phyloP scores from a whole-genome alignment of 202 grass and related monocot species.

The Digitaria exilis region DNA sequence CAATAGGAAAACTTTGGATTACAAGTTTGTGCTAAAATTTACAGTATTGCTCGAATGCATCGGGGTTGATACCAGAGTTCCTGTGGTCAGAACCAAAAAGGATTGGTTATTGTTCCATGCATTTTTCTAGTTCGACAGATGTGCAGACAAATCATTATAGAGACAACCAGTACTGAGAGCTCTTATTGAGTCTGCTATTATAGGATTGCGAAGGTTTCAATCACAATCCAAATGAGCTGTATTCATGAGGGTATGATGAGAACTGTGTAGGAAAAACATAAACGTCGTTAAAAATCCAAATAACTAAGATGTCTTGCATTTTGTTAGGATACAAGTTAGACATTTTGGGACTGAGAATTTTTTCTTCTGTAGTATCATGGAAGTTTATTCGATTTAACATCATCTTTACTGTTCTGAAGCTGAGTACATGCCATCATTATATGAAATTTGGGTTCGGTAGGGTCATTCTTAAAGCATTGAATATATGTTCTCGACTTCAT shows the following conservation, averaged over 20 bases:
- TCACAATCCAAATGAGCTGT: not conserved
- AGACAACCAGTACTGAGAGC: not conserved
- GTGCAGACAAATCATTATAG: too few species aligned
- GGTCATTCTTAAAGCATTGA: not conserved
- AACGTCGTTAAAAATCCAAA: too few species aligned
- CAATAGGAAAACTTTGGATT: not conserved
- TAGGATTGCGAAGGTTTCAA: not conserved
- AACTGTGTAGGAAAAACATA: not conserved
- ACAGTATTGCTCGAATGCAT: not conserved
- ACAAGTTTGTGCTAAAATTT: slow-evolving; percentile 3
- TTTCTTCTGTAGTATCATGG: not conserved
- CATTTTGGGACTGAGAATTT: not conserved
- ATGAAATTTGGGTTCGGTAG: not conserved
- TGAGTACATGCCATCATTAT: not conserved
- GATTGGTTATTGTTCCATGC: not conserved
- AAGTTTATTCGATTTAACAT: not conserved
- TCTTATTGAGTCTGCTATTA: not conserved
- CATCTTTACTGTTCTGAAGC: slow-evolving; percentile 27
- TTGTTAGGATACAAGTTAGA: not conserved
- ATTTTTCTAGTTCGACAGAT: too few species aligned
- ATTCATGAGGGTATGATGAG: not conserved
- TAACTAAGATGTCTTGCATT: slow-evolving; percentile 9
- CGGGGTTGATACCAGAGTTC: not conserved
- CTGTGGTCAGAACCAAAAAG: slow-evolving; percentile 1
- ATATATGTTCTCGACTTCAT: not conserved